phyloP scores from a whole-genome alignment of 306 rosid genomes.

The Castanopsis chinensis region DNA sequence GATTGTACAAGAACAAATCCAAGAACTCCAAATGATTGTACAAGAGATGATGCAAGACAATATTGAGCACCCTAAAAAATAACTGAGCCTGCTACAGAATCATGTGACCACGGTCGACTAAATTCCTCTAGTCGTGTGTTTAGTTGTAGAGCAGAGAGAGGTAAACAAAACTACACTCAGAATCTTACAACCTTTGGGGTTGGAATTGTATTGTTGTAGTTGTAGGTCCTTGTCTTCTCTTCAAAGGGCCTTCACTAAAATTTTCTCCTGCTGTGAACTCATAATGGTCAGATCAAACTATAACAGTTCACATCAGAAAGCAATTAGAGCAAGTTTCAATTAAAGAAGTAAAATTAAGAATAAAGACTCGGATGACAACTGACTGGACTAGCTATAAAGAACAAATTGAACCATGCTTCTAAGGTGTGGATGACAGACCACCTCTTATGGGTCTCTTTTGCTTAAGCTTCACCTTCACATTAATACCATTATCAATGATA shows the following conservation, averaged over 20 bases:
- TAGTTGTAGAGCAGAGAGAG: not conserved
- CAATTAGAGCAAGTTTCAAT: not conserved
- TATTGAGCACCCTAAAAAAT: not conserved
- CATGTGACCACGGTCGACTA: too few relatives aligned
- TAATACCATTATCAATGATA: conserved; percentile 49
- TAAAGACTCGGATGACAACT: too few relatives aligned
- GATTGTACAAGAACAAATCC: not conserved
- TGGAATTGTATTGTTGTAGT: too few relatives aligned
- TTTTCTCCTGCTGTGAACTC: too few relatives aligned
- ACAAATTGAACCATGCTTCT: not conserved
- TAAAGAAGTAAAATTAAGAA: not conserved
- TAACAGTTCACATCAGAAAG: not conserved
- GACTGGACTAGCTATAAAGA: not conserved
- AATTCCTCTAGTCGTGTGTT: too few relatives aligned
- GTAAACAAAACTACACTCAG: not conserved
- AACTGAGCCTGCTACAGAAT: not conserved
- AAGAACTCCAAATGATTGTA: not conserved
- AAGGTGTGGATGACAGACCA: conserved; percentile 5
- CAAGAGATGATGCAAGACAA: not conserved
- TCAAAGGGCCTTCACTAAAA: too few relatives aligned
- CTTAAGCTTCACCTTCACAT: conserved; percentile 73
- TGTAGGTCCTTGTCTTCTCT: too few relatives aligned
- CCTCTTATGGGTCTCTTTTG: conserved; percentile 49
- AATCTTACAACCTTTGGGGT: too few relatives aligned
- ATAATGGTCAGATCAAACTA: too few relatives aligned